phyloP scores from a whole-genome alignment of 2,329 filamentous ascomycete genomes.

The Scortechinia acanthostroma region DNA sequence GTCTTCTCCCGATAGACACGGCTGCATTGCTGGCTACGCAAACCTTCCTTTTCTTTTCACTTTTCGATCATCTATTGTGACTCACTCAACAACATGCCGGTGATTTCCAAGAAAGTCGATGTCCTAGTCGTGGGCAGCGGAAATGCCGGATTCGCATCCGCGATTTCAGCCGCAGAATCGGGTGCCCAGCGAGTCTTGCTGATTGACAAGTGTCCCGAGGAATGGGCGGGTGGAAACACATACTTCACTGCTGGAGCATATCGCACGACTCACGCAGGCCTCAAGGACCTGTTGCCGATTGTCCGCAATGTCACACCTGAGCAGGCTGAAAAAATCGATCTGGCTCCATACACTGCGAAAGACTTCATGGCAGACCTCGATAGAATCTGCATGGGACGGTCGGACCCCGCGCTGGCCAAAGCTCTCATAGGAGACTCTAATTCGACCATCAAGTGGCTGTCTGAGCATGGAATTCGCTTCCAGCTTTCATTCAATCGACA shows the following conservation, averaged over 20 bases:
- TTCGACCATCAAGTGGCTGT: conserved; percentile 44
- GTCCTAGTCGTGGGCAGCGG: conserved; percentile 52
- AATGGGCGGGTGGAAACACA: conserved; percentile 55
- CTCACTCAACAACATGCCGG: too few species aligned
- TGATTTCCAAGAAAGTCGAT: conserved; percentile 14
- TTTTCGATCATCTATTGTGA: too few species aligned
- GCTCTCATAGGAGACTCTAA: conserved; percentile 42
- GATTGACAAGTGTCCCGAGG: conserved; percentile 49
- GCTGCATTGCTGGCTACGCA: too few species aligned
- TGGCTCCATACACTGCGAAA: conserved; percentile 42
- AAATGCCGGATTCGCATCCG: conserved; percentile 57
- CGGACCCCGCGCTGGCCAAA: conserved; percentile 36
- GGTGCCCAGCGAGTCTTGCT: conserved; percentile 37
- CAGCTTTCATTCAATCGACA: conserved; percentile 59
- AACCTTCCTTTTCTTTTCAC: too few species aligned
- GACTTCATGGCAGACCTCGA: conserved; percentile 49
- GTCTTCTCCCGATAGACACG: too few species aligned
- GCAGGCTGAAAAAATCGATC: conserved; percentile 40
- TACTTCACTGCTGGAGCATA: conserved; percentile 62
- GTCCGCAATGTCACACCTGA: conserved; percentile 47
- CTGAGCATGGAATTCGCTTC: conserved; percentile 42
- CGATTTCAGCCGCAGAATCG: conserved; percentile 42
- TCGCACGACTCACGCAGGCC: conserved; percentile 44
- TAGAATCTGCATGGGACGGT: conserved; percentile 44
- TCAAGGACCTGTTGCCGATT: conserved; percentile 47